Evolutionary conservation across 1,284 basidiomycete genomes (phyloP).

Genomic region (Boletus mariae): DNA sequence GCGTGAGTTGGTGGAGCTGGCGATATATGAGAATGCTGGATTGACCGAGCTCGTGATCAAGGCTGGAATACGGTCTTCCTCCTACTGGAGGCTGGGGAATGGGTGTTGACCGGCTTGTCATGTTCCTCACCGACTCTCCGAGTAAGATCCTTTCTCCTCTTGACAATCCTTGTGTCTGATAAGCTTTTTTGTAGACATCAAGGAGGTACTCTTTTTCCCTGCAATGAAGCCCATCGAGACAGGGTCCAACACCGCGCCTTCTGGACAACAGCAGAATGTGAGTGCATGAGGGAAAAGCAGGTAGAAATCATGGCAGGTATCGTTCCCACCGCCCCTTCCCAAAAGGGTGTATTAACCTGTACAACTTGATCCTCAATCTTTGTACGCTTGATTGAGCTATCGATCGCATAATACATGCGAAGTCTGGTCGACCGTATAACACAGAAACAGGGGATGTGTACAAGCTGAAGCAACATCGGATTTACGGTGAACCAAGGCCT

Average conservation of each 20-base stretch:
- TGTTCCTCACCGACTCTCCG: conserved; percentile 92
- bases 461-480: too few species aligned
- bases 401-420: not conserved
- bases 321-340: not conserved
- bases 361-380: not conserved
- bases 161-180: conserved; percentile 18
- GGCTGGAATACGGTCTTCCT: conserved; percentile 94
- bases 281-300: not conserved
- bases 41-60: conserved; percentile 29
- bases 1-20: conserved; percentile 56
- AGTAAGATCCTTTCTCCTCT: conserved; percentile 51
- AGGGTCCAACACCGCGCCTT: conserved; percentile 15
- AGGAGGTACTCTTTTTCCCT: conserved; percentile 87
- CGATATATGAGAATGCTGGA: not conserved
- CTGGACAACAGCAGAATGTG: conserved; percentile 15
- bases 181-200: conserved; percentile 60
- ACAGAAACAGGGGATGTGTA: too few species aligned
- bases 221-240: conserved; percentile 82
- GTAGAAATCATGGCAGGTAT: not conserved
- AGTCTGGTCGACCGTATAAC: too few species aligned
- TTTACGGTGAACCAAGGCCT: too few species aligned
- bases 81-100: conserved; percentile 97
- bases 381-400: not conserved
- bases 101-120: conserved; percentile 90
- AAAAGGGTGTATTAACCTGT: not conserved